Percentiles rank a stretch among this genome's conserved stretches.
These are phyloP conservation scores for Leptographium radiaticola DNA, from an alignment of 2,329 filamentous ascomycete species.

Conservation along the genomic window DNA sequence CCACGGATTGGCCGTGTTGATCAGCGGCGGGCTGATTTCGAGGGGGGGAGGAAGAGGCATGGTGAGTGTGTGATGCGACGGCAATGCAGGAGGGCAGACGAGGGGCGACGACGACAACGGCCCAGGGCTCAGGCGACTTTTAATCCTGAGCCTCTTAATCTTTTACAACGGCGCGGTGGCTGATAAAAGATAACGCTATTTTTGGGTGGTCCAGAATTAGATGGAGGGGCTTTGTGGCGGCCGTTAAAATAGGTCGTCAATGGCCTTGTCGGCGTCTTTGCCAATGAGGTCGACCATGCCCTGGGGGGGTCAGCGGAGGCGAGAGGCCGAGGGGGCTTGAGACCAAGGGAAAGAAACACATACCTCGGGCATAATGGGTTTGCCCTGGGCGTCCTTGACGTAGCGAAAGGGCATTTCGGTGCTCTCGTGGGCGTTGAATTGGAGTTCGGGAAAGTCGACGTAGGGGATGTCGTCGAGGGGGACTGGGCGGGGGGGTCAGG, in stretches of 20 bases:
- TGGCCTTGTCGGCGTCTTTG: conserved; percentile 83
- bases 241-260: conserved; percentile 65
- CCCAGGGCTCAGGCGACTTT: not conserved
- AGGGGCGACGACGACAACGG: not conserved
- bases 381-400: conserved; percentile 59
- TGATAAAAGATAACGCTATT: not conserved
- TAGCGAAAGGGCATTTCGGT: conserved; percentile 98
- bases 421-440: conserved; percentile 81
- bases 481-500: conserved; percentile 32
- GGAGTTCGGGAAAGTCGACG: conserved; percentile 78
- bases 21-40: conserved; percentile 47
- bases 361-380: conserved; percentile 86
- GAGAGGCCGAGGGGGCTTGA: too few species aligned
- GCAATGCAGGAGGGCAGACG: too few species aligned
- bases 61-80: not conserved
- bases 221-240: not conserved
- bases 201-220: conserved; percentile 3
- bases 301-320: conserved; percentile 31
- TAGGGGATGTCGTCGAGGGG: conserved; percentile 69
- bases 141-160: too few species aligned
- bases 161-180: too few species aligned
- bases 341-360: not conserved
- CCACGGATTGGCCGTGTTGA: conserved; percentile 69
- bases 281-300: conserved; percentile 92
- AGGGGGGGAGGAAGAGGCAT: conserved; percentile 30